Evolutionary conservation across 257 asterid species (phyloP).

Genomic region (Lantana camara): DNA sequence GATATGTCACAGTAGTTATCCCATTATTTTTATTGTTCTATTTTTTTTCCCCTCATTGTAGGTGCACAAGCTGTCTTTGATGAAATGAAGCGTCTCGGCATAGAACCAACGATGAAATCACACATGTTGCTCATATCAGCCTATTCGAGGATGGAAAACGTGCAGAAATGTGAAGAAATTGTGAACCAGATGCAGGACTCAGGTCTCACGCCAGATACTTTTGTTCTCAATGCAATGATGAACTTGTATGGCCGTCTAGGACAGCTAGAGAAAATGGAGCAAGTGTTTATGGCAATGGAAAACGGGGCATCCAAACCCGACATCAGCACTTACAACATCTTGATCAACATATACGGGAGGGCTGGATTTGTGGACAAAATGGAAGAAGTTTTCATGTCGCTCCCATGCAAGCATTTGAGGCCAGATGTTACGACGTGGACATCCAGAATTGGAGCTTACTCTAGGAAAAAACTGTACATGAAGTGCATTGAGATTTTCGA

Average conservation of each 20-base stretch:
- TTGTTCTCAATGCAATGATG: conserved; percentile 66
- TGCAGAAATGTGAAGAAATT: conserved; percentile 67
- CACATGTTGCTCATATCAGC: conserved; percentile 83
- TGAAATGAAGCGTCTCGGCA: conserved; percentile 72
- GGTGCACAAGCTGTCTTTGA: conserved; percentile 80
- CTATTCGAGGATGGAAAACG: conserved; percentile 60
- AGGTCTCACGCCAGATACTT: conserved; percentile 69
- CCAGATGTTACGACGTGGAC: conserved; percentile 85
- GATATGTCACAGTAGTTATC: too few species aligned
- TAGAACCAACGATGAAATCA: conserved; percentile 80
- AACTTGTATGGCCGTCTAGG: conserved; percentile 79
- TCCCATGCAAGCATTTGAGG: conserved; percentile 48
- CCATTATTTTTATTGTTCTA: too few species aligned
- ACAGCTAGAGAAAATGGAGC: conserved; percentile 78
- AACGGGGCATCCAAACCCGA: conserved; percentile 52
- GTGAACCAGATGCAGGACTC: conserved; percentile 55
- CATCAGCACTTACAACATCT: conserved; percentile 75
- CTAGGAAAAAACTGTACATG: conserved; percentile 67
- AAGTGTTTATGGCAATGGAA: conserved; percentile 54
- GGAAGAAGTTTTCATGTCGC: conserved; percentile 65
- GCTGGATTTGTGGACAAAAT: conserved; percentile 69
- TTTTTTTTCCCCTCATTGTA: too few species aligned
- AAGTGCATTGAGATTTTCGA: conserved; percentile 76
- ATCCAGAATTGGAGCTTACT: conserved; percentile 71
- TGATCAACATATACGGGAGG: conserved; percentile 74